Evolutionary conservation across 2,329 filamentous ascomycete species (phyloP).

Genomic region (Aspergillus ruber): DNA sequence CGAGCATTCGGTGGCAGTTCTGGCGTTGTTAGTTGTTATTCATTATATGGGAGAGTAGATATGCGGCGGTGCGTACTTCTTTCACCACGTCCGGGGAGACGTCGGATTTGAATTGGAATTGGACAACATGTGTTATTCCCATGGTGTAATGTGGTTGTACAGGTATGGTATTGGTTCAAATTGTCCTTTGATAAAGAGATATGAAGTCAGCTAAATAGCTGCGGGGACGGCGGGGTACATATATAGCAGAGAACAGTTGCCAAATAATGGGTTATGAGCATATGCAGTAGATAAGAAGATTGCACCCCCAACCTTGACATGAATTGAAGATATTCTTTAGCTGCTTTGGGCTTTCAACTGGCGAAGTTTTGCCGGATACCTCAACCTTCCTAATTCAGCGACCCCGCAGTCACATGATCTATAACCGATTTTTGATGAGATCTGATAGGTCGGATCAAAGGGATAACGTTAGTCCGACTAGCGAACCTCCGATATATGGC

Average conservation of each 20-base stretch:
- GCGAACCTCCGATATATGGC: too few species aligned
- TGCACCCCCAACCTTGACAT: too few species aligned
- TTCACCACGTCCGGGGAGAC: constrained; percentile 46
- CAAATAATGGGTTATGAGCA: too few species aligned
- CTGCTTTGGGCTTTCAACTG: too few species aligned
- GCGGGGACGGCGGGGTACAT: neutral
- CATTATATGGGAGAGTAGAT: neutral
- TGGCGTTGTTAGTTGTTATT: constrained; percentile 21
- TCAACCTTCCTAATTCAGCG: too few species aligned
- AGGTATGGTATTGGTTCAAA: neutral
- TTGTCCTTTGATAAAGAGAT: neutral
- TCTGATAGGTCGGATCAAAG: too few species aligned
- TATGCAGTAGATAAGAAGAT: too few species aligned
- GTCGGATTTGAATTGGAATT: constrained; percentile 58
- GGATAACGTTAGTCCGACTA: too few species aligned
- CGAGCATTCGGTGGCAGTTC: constrained; percentile 53
- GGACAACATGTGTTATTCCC: constrained; percentile 62
- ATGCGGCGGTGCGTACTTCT: constrained; percentile 41
- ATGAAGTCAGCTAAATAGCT: neutral
- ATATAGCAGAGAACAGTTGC: neutral
- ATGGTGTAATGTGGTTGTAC: constrained; percentile 36
- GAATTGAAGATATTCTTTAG: too few species aligned
- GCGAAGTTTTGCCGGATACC: too few species aligned
- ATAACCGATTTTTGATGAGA: too few species aligned
- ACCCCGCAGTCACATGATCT: too few species aligned